Base-by-base conservation (phyloP, 73 alveolate genomes). In the Durusdinium trenchii region DNA sequence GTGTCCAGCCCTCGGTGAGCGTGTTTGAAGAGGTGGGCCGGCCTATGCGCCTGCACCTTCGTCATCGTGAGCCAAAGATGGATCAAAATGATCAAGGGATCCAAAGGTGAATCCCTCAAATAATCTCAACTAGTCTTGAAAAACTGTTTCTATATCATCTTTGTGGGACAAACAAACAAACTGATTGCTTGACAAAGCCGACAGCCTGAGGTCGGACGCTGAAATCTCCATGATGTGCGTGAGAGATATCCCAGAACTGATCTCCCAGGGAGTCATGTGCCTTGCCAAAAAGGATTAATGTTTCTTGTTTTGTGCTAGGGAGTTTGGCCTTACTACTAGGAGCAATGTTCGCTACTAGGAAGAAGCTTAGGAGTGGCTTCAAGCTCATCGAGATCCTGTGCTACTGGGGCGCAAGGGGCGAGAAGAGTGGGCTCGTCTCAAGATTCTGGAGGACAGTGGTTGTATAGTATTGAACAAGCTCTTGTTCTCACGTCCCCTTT, bases 211-310 rank as follows among this genome's bases (percentile, higher is more conserved):
- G 83, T 38, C 86, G 20, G 96, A 90, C 36, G 96, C 96, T n/a
- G 96, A 90, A 28, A 62, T 90, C 87, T 90, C 96, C 50, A 90
- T 90, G 96, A 75, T 51, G 42, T 90, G 96, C 54, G 86, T 90
- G 23, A 86, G 96, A 5, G 96, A 90, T 50, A 67, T 90, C n/a
- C 96, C 96, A n/a, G 51, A 64, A 35, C 43, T 90, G 86, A 75
- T 90, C 69, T 3, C 30, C 57, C 35, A 12, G n/a, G 96, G 96
- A 3, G 82, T 90, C 42, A 90, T 90, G 96, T 40, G 43, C 38
- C 87, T 50, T 1, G 45, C 18, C 10, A 43, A 45, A 78, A 9
- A 38, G 42, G 79, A 32, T 28, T 23, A 28, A 28, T 12, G 79
- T 64, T 32, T 9, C 12, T 6, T 16, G 79, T 23, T 9, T 64